Evolutionary conservation across 106 monocot genomes (phyloP).

Genomic region (Iris macrosiphon): DNA sequence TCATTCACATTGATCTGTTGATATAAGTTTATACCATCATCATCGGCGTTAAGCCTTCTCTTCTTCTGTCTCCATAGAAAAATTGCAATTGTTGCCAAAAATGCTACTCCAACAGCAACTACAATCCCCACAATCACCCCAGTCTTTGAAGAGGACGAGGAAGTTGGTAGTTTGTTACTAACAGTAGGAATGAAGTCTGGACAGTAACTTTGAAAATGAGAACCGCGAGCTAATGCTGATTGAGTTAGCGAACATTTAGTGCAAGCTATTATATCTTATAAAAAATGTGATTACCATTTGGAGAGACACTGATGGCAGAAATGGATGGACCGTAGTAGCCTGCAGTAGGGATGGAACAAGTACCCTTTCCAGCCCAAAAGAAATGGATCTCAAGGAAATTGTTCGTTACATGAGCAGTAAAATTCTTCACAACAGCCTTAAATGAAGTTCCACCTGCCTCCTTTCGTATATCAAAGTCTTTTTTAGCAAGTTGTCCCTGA

Average conservation of each 20-base stretch:
- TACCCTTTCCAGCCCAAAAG: constrained; percentile 86
- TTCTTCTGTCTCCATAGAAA: constrained; percentile 31
- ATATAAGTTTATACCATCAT: constrained; percentile 47
- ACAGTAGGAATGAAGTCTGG: constrained; percentile 61
- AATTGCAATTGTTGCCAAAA: constrained; percentile 20
- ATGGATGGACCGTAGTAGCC: constrained; percentile 63
- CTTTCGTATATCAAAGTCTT: constrained; percentile 69
- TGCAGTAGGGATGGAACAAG: constrained; percentile 51
- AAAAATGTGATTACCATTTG: constrained; percentile 34
- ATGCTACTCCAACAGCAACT: constrained; percentile 20
- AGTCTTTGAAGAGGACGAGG: constrained; percentile 20
- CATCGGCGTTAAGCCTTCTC: constrained; percentile 22
- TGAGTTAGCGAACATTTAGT: background rate
- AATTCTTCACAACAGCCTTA: constrained; percentile 34
- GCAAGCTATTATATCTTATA: background rate
- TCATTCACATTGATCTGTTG: background rate
- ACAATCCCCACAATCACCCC: constrained; percentile 41
- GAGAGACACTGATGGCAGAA: constrained; percentile 58
- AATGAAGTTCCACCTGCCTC: constrained; percentile 35
- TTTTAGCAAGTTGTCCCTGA: constrained; percentile 45
- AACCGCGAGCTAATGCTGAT: too few relatives aligned
- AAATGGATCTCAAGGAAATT: constrained; percentile 82
- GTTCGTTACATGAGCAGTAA: constrained; percentile 33
- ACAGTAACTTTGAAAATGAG: too few relatives aligned
- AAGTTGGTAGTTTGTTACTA: constrained; percentile 28